Conservation (phyloP, 768 basidiomycete genomes). For the Rhodosporidiobolus sp. region DNA sequence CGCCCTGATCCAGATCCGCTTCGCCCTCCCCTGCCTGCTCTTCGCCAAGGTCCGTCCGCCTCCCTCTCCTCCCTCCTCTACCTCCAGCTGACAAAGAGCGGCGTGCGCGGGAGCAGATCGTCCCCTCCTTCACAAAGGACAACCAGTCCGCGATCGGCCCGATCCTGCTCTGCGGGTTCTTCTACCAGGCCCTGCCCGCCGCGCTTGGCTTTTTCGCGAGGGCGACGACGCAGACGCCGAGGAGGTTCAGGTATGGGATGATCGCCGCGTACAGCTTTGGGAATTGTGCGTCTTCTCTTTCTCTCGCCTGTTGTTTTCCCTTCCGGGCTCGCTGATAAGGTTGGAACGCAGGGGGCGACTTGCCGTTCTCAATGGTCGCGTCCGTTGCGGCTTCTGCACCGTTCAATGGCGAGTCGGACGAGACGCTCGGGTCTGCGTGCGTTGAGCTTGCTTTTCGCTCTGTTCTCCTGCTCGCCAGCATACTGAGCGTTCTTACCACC, state of each 20-base stretch:
- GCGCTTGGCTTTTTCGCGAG: conserved; percentile 53
- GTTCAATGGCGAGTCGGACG: conserved; percentile 60
- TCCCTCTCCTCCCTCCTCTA: neutral
- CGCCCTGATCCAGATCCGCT: neutral
- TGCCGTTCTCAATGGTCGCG: conserved; percentile 61
- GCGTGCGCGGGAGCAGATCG: conserved; percentile 11
- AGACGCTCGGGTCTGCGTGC: conserved; percentile 54
- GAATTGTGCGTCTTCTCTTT: conserved; percentile 53
- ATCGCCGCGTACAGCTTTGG: conserved; percentile 66
- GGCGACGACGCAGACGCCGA: conserved; percentile 71
- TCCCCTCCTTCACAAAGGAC: conserved; percentile 22
- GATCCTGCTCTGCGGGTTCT: conserved; percentile 52
- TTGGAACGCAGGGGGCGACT: conserved; percentile 1
- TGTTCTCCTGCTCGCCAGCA: too few species aligned
- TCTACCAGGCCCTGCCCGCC: conserved; percentile 53
- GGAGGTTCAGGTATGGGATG: conserved; percentile 68
- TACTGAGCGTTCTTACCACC: too few species aligned
- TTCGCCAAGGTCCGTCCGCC: conserved; percentile 22
- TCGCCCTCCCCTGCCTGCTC: conserved; percentile 24
- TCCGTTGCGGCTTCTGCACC: conserved; percentile 62
- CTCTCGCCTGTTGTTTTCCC: too few species aligned
- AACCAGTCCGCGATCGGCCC: conserved; percentile 11
- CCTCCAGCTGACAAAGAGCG: neutral
- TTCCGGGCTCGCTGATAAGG: too few species aligned
- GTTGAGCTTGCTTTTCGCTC: neutral